These are phyloP conservation scores for Ceratobasidium sp. DNA, from an alignment of 1,284 basidiomycete genomes.

Conservation along the genomic window DNA sequence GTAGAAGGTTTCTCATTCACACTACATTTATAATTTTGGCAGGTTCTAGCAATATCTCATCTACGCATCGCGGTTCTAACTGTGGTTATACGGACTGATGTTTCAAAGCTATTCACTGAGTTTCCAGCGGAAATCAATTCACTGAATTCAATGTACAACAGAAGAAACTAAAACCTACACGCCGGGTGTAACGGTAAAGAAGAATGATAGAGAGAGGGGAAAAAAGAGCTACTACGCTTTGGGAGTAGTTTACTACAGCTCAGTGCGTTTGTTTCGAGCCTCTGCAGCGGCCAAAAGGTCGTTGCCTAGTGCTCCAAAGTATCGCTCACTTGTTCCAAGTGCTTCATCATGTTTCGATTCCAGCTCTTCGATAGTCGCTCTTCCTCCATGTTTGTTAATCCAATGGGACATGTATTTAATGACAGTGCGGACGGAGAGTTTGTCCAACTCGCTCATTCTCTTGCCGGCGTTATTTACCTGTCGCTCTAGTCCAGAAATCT, in stretches of 20 bases:
- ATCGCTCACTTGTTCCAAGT: neutral
- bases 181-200: neutral
- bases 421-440: constrained; percentile 57
- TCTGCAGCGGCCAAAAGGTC: neutral
- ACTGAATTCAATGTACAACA: no score
- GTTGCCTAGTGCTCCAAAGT: neutral
- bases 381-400: constrained; percentile 62
- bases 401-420: constrained; percentile 66
- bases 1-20: no score
- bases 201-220: neutral
- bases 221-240: neutral
- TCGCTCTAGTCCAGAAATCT: constrained; percentile 64
- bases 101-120: no score
- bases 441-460: constrained; percentile 56
- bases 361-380: constrained; percentile 64
- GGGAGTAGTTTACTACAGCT: neutral
- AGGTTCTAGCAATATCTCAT: no score
- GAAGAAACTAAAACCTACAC: neutral
- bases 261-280: neutral
- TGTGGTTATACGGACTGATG: no score
- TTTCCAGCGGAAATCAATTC: no score
- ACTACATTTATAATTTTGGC: no score
- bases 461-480: constrained; percentile 61
- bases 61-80: no score
- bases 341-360: constrained; percentile 59